phyloP scores from a whole-genome alignment of 2,329 filamentous ascomycete species.

The Raffaelea arxii region DNA sequence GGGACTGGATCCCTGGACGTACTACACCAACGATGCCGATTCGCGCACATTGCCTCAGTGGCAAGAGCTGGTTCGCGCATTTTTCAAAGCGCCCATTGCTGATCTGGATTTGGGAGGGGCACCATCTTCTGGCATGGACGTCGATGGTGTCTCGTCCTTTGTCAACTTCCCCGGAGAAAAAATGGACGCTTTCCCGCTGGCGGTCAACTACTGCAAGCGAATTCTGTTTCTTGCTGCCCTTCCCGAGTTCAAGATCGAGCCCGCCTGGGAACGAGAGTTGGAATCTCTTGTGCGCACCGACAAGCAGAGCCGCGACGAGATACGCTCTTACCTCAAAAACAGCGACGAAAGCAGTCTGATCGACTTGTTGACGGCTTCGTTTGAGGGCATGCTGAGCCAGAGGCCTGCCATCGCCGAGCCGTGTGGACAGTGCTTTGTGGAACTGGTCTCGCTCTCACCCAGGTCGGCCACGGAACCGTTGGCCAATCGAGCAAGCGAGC shows the following conservation, averaged over 20 bases:
- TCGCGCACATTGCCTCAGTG: conserved; percentile 36
- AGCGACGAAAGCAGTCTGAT: conserved; percentile 21
- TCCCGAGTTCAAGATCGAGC: conserved; percentile 48
- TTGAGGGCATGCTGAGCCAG: conserved; percentile 44
- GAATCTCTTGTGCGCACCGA: conserved; percentile 65
- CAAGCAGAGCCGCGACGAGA: conserved; percentile 48
- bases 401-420: conserved; percentile 32
- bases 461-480: conserved; percentile 35
- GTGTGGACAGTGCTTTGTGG: conserved; percentile 42
- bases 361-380: conserved; percentile 41
- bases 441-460: conserved; percentile 33
- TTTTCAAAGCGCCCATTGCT: conserved; percentile 32
- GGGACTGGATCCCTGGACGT: conserved; percentile 63
- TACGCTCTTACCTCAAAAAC: conserved; percentile 42
- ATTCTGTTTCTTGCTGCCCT: conserved; percentile 42
- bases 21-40: conserved; percentile 33
- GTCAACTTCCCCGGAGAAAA: conserved; percentile 37
- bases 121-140: conserved; percentile 22
- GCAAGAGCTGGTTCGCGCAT: conserved; percentile 37
- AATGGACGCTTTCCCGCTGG: conserved; percentile 53
- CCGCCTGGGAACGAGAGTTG: conserved; percentile 77
- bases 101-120: conserved; percentile 10
- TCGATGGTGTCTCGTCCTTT: conserved; percentile 27
- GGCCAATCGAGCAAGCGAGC: conserved; percentile 33
- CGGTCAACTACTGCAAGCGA: conserved; percentile 56